Evolutionary conservation across 345 rosid genomes (phyloP).

Genomic region (Melaleuca alternifolia): DNA sequence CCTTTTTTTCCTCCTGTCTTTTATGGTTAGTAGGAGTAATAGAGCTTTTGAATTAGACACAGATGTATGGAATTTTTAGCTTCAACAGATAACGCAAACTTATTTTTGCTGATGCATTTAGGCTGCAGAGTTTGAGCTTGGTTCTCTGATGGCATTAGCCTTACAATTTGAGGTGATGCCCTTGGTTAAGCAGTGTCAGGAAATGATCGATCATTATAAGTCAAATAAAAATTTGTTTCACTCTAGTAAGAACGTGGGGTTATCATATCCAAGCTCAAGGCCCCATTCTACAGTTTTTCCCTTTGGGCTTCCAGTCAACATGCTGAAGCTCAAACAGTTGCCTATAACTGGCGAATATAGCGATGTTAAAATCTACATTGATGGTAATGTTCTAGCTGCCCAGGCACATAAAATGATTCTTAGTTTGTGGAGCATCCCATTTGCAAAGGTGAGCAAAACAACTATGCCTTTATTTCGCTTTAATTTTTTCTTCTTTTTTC

Average conservation of each 20-base stretch:
- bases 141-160: slow-evolving; percentile 45
- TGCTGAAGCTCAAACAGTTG: slow-evolving; percentile 43
- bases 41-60: neutral
- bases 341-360: slow-evolving; percentile 41
- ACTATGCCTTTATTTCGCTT: neutral
- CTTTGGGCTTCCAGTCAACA: slow-evolving; percentile 54
- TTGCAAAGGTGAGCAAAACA: slow-evolving; percentile 61
- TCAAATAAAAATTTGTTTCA: slow-evolving; percentile 40
- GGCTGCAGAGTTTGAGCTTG: slow-evolving; percentile 70
- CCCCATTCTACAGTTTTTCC: slow-evolving; percentile 45
- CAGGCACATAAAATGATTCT: slow-evolving; percentile 69
- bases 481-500: neutral
- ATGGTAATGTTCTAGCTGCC: slow-evolving; percentile 54
- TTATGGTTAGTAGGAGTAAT: neutral
- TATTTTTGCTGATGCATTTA: slow-evolving; percentile 8
- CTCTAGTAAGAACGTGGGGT: slow-evolving; percentile 43
- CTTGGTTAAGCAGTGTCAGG: slow-evolving; percentile 71
- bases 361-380: slow-evolving; percentile 49
- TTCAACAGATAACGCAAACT: neutral
- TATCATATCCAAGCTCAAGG: slow-evolving; percentile 42
- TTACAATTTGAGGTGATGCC: slow-evolving; percentile 57
- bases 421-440: slow-evolving; percentile 82
- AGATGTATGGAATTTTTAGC: neutral
- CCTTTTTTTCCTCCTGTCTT: neutral
- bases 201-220: slow-evolving; percentile 42